A percentile compares a stretch with the other conserved stretches of the same genome.
Conservation (phyloP, 1,284 basidiomycete genomes). For the Athelia psychrophila region DNA sequence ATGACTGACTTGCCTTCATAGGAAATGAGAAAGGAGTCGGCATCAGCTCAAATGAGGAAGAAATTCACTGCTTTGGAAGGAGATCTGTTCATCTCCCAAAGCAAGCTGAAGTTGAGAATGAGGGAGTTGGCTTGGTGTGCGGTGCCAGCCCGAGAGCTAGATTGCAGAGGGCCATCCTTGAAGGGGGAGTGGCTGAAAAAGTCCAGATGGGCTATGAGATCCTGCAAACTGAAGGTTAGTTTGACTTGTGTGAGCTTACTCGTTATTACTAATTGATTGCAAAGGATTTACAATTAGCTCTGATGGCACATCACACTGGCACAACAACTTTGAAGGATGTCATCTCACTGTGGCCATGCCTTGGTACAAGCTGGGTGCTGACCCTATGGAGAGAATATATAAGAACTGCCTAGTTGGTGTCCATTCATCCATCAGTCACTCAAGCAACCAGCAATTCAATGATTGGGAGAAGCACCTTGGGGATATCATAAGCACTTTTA, state of each 20-base stretch:
- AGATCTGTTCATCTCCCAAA: too few species aligned
- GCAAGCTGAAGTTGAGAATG: too few species aligned
- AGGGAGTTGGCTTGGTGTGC: too few species aligned
- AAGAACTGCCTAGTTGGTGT: constrained; percentile 6
- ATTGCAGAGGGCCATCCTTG: constrained; percentile 5
- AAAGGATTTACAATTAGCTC: constrained; percentile 4
- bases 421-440: constrained; percentile 2
- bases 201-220: constrained; percentile 12
- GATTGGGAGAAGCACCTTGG: constrained; percentile 3
- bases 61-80: too few species aligned
- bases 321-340: constrained; percentile 14
- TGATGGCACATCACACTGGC: constrained; percentile 13
- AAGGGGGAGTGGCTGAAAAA: constrained; percentile 9
- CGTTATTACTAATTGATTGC: neutral
- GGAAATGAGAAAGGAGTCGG: too few species aligned
- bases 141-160: too few species aligned
- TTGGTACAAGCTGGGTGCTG: constrained; percentile 1
- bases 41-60: too few species aligned
- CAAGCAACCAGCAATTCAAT: constrained; percentile 5
- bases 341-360: constrained; percentile 5
- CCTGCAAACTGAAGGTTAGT: constrained; percentile 4
- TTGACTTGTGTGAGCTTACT: neutral
- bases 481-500: constrained; percentile 5
- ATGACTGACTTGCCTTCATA: too few species aligned
- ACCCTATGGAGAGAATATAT: neutral